Base-by-base conservation (phyloP, 495 filamentous ascomycete genomes). In the Penicillium subrubescens region DNA sequence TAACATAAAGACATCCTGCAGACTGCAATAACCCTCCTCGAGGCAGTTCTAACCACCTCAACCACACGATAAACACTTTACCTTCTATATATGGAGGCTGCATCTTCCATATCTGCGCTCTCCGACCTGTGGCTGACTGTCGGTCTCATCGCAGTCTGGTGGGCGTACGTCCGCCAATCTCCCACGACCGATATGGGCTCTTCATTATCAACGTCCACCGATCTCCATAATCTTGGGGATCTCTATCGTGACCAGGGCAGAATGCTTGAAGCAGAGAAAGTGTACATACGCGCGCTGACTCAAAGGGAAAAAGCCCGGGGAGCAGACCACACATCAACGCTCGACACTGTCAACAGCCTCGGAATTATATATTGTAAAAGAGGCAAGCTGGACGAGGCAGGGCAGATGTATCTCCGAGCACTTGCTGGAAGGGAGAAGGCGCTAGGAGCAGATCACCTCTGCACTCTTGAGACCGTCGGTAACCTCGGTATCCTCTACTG, bases 311-410 rank as follows among this genome's bases (percentile, higher is more conserved):
- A 48, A 5, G 39, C 5, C 5, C 34, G 37, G 4, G 53, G 53
- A 21, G 29, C 34, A 31, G 53, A 56, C 2, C 53, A 56, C 8
- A 19, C n/a, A 0, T 37, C 21, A 0, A 56, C 53, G 1, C 53
- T 56, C 29, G 44, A 48, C 19, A 31, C 53, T 15, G 53, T 56
- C 29, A 33, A 56, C 33, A 34, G 37, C 31, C 29, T 56, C 53
- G 53, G 53, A 60, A 69, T 66, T 37, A 11, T 37, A 15, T 60
- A 67, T n/a, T 21, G 34, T 31, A 19, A 15, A 14, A n/a, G 43
- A 74, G 71, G 57, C 70, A 80, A 33, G 21, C 70, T 71, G 73
- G 74, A 31, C 59, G 64, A 1, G 73, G 77, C 61, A 73, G 73
- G 61, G 37, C 34, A 29, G 23, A 43, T 31, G 43, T 46, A 46